Conservation (phyloP, 2,329 filamentous ascomycete genomes). For the Ceratocystis colombiana region DNA sequence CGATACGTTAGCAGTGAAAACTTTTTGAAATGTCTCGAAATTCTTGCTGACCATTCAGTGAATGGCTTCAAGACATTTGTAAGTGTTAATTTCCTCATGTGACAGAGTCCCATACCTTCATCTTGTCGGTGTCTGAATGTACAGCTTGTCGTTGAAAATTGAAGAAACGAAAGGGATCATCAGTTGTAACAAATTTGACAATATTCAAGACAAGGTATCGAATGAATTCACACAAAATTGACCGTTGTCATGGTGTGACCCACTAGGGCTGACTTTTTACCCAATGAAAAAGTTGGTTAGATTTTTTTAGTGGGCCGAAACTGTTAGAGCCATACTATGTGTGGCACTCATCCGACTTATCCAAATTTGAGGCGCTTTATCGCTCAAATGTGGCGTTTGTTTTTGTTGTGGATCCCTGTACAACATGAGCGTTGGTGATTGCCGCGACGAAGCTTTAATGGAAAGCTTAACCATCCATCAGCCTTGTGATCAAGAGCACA, state of each 20-base stretch:
- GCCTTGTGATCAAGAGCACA: not conserved
- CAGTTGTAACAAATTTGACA: constrained; percentile 17
- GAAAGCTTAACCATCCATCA: constrained; percentile 1
- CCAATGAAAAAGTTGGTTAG: constrained; percentile 13
- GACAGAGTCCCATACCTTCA: constrained; percentile 23
- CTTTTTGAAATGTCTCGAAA: not conserved
- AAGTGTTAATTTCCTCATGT: not conserved
- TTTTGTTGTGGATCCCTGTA: constrained; percentile 8
- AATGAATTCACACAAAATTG: constrained; percentile 20
- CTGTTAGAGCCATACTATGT: constrained; percentile 2
- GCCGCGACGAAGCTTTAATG: not conserved
- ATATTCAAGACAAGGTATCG: constrained; percentile 13
- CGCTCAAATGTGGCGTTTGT: not conserved
- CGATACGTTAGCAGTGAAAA: constrained; percentile 13
- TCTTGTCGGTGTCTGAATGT: constrained; percentile 25
- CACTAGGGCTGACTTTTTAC: constrained; percentile 22
- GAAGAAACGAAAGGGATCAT: constrained; percentile 16
- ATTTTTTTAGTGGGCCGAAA: not conserved
- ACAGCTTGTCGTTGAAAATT: constrained; percentile 24
- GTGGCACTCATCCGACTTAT: constrained; percentile 17
- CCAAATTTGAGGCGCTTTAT: too few species aligned
- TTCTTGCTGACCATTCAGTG: too few species aligned
- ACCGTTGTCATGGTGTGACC: constrained; percentile 20
- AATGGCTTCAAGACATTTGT: too few species aligned
- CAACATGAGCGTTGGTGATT: not conserved